Conservation (phyloP, 1,284 basidiomycete species). For the Neolentinus lepideus region DNA sequence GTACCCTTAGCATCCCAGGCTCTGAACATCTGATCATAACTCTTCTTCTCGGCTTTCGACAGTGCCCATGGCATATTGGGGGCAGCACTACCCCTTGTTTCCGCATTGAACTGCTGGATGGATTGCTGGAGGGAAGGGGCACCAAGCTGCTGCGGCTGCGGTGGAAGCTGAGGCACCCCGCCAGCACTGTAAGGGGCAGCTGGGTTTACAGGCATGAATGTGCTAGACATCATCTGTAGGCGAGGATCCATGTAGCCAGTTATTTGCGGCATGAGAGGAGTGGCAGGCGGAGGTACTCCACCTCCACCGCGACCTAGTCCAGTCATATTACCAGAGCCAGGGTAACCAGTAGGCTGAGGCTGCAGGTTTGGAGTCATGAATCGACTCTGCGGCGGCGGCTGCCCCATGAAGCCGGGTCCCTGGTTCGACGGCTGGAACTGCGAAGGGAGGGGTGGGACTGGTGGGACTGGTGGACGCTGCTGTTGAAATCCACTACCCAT, state of each 20-base stretch:
- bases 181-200: constrained; percentile 54
- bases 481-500: constrained; percentile 34
- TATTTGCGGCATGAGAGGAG: constrained; percentile 63
- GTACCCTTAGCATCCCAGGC: constrained; percentile 86
- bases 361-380: constrained; percentile 13
- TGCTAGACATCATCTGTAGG: constrained; percentile 77
- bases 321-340: constrained; percentile 45
- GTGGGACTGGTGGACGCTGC: constrained; percentile 45
- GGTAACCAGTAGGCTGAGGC: constrained; percentile 19
- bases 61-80: constrained; percentile 88
- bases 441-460: constrained; percentile 52
- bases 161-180: constrained; percentile 62
- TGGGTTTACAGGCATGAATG: constrained; percentile 77
- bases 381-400: constrained; percentile 41
- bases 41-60: constrained; percentile 90
- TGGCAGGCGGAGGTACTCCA: constrained; percentile 16
- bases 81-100: constrained; percentile 59
- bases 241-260: constrained; percentile 85
- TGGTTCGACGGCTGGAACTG: constrained; percentile 52
- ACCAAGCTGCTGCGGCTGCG: constrained; percentile 47
- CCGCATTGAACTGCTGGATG: constrained; percentile 75
- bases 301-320: constrained; percentile 43
- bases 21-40: constrained; percentile 94
- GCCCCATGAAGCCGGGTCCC: constrained; percentile 32
- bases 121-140: constrained; percentile 62